Percentiles rank a stretch among this genome's conserved stretches.
Conservation (phyloP, 768 basidiomycete genomes). For the Amanita thiersii region DNA sequence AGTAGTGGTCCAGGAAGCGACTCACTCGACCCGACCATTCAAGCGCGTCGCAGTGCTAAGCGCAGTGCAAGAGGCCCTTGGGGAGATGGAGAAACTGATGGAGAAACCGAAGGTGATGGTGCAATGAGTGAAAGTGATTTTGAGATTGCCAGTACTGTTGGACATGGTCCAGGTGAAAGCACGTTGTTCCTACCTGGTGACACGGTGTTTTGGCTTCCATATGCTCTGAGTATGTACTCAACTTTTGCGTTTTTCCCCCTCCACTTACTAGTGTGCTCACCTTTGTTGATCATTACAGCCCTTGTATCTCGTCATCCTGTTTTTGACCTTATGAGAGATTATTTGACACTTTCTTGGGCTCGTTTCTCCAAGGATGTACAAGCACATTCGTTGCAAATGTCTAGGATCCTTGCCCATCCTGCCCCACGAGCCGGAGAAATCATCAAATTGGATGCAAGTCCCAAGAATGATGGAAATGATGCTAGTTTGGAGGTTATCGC, state of each 20-base stretch:
- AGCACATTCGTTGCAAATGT: conserved; percentile 85
- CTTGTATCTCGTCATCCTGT: conserved; percentile 89
- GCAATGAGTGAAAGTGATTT: conserved; percentile 83
- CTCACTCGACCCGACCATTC: conserved; percentile 40
- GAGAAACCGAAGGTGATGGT: conserved; percentile 67
- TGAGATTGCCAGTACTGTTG: conserved; percentile 72
- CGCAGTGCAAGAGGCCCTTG: conserved; percentile 62
- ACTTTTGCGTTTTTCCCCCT: not conserved
- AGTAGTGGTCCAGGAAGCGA: conserved; percentile 25
- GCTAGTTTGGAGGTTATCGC: conserved; percentile 74
- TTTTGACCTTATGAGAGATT: conserved; percentile 93
- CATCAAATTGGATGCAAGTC: conserved; percentile 78
- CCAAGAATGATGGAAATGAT: conserved; percentile 43
- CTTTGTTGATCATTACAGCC: conserved; percentile 35
- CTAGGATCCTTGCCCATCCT: conserved; percentile 81
- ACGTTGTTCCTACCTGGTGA: conserved; percentile 84
- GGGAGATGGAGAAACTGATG: conserved; percentile 68
- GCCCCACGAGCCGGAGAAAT: conserved; percentile 84
- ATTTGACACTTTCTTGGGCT: conserved; percentile 92
- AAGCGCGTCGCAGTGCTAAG: conserved; percentile 49
- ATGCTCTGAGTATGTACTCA: conserved; percentile 69
- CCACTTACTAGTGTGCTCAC: not conserved
- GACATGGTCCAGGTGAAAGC: conserved; percentile 81
- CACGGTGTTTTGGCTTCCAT: conserved; percentile 93
- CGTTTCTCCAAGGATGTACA: conserved; percentile 92